phyloP scores from a whole-genome alignment of 2,329 filamentous ascomycete species.

The Paramyrothecium sp. region DNA sequence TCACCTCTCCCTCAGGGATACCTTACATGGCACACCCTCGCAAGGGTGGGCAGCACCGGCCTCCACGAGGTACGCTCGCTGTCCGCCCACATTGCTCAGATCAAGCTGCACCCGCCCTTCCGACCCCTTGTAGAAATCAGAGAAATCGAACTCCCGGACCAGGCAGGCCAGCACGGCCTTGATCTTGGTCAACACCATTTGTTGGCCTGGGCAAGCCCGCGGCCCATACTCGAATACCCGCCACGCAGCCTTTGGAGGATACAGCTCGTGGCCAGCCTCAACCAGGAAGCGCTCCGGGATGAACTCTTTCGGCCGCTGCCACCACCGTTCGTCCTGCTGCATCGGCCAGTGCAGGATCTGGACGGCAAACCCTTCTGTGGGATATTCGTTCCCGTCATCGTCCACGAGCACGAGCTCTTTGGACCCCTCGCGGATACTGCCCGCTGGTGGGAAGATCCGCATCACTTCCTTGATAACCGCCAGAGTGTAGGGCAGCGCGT shows the following conservation, averaged over 20 bases:
- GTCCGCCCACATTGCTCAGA: too few species aligned
- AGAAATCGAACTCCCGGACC: slow-evolving; percentile 46
- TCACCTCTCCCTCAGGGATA: too few species aligned
- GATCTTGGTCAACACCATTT: slow-evolving; percentile 46
- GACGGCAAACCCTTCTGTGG: too few species aligned
- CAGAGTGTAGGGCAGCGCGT: slow-evolving; percentile 49
- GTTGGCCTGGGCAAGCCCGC: slow-evolving; percentile 42
- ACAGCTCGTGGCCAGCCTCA: slow-evolving; percentile 24
- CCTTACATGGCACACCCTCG: too few species aligned
- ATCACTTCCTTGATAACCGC: slow-evolving; percentile 56
- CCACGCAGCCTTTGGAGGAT: slow-evolving; percentile 45
- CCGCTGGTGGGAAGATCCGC: slow-evolving; percentile 51
- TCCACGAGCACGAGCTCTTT: slow-evolving; percentile 30
- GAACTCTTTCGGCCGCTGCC: slow-evolving; percentile 42
- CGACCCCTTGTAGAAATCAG: too few species aligned
- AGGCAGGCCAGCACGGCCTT: slow-evolving; percentile 45
- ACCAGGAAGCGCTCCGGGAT: slow-evolving; percentile 46
- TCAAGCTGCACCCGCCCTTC: too few species aligned
- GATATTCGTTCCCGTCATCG: too few species aligned
- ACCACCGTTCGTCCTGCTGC: slow-evolving; percentile 17
- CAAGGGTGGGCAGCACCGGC: too few species aligned
- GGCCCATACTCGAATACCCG: slow-evolving; percentile 54
- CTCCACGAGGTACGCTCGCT: too few species aligned
- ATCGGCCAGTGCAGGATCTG: too few species aligned
- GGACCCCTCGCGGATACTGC: slow-evolving; percentile 36